Conservation (phyloP, 2,329 filamentous ascomycete genomes). For the Aspergillus melleus region DNA sequence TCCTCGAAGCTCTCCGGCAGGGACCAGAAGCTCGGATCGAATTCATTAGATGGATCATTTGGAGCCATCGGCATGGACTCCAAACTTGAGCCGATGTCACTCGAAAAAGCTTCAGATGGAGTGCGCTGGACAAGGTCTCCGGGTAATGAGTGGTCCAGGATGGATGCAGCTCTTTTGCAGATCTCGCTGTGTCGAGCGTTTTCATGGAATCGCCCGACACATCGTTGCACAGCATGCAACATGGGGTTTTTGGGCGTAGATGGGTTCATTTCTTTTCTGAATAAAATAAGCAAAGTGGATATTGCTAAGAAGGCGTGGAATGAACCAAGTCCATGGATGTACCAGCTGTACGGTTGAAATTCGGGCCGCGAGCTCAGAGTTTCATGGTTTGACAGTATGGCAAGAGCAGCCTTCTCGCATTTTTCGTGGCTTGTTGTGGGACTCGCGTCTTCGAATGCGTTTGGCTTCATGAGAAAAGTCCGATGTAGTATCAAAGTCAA, state of each 20-base stretch:
- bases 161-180: not conserved
- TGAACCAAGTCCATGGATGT: conserved; percentile 24
- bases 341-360: conserved; percentile 25
- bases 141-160: not conserved
- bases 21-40: not conserved
- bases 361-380: conserved; percentile 8
- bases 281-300: conserved; percentile 13
- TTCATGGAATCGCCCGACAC: not conserved
- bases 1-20: not conserved
- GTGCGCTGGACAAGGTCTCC: not conserved
- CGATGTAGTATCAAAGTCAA: conserved; percentile 27
- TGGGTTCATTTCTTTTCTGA: not conserved
- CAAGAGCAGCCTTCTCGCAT: conserved; percentile 1
- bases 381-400: conserved; percentile 7
- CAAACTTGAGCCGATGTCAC: not conserved
- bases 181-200: not conserved
- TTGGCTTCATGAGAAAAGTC: conserved; percentile 1
- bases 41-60: not conserved
- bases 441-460: not conserved
- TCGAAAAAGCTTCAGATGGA: too few species aligned
- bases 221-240: not conserved
- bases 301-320: conserved; percentile 29
- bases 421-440: not conserved
- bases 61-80: not conserved
- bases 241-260: not conserved